These are phyloP conservation scores for Boletus vermiculosoides DNA, from an alignment of 768 basidiomycete species.

Conservation along the genomic window DNA sequence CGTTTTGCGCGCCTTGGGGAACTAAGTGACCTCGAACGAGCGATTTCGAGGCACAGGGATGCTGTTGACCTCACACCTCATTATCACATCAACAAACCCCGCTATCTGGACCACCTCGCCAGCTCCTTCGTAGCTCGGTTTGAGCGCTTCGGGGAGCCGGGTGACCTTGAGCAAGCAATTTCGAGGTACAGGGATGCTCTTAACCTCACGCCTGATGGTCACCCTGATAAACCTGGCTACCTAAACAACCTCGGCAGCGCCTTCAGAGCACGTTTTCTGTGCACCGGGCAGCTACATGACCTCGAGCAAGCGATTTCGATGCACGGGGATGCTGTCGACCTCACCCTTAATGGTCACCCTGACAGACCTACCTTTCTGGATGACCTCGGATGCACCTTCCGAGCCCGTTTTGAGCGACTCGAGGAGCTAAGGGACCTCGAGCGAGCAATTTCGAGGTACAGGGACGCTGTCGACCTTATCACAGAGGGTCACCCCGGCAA, in stretches of 20 bases:
- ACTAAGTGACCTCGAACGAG: neutral
- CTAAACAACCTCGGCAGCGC: constrained; percentile 1
- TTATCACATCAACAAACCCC: neutral
- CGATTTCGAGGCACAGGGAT: neutral
- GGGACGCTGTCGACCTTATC: neutral
- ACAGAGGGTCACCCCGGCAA: neutral
- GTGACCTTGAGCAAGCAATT: neutral
- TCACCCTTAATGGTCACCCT: neutral
- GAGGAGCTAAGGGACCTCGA: neutral
- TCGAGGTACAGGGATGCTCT: neutral
- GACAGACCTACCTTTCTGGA: neutral
- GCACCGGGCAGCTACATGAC: neutral
- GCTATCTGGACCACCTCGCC: neutral
- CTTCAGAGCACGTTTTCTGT: neutral
- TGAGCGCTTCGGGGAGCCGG: neutral
- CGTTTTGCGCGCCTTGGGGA: neutral
- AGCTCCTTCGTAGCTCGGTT: neutral
- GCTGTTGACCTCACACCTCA: neutral
- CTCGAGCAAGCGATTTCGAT: neutral
- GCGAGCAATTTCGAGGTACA: neutral
- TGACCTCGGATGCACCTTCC: neutral
- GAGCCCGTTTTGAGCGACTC: neutral
- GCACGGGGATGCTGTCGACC: neutral
- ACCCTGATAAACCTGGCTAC: neutral
- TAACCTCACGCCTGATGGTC: neutral